These are phyloP conservation scores for Drosera spatulata DNA, from an alignment of 179 eudicot species.

Conservation along the genomic window DNA sequence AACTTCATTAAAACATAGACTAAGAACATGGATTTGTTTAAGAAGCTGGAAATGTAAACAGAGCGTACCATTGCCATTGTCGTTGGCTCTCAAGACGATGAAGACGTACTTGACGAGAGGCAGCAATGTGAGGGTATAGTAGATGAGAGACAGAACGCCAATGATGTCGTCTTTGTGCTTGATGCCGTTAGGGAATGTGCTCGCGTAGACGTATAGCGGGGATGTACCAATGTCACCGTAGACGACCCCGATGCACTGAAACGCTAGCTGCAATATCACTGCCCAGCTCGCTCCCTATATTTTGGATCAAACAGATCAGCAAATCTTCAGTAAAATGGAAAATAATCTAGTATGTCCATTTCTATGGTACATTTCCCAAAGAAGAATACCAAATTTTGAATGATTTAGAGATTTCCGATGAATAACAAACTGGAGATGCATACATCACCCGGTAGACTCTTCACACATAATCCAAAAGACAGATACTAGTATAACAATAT, in stretches of 20 bases:
- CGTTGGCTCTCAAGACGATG: slow-evolving; percentile 64
- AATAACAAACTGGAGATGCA: too few relatives aligned
- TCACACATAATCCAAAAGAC: too few relatives aligned
- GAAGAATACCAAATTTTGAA: too few relatives aligned
- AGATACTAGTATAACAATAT: too few relatives aligned
- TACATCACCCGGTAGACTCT: neutral
- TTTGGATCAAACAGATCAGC: neutral
- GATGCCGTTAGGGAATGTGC: slow-evolving; percentile 48
- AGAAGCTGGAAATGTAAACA: too few relatives aligned
- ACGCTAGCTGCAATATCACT: slow-evolving; percentile 42
- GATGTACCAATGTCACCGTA: slow-evolving; percentile 90
- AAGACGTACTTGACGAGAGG: slow-evolving; percentile 72
- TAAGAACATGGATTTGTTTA: too few relatives aligned
- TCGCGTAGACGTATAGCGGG: slow-evolving; percentile 59
- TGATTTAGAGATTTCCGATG: too few relatives aligned
- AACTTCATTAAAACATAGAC: too few relatives aligned
- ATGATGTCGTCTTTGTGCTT: slow-evolving; percentile 48
- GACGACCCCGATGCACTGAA: slow-evolving; percentile 73
- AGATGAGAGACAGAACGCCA: slow-evolving; percentile 59
- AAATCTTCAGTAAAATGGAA: neutral
- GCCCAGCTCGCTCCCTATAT: slow-evolving; percentile 32
- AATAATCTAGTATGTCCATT: neutral
- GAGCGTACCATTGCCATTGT: slow-evolving; percentile 62
- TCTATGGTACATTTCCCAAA: neutral
- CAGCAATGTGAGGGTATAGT: slow-evolving; percentile 59